phyloP scores from a whole-genome alignment of 164 flowering plant genomes.

The Vitis riparia region DNA sequence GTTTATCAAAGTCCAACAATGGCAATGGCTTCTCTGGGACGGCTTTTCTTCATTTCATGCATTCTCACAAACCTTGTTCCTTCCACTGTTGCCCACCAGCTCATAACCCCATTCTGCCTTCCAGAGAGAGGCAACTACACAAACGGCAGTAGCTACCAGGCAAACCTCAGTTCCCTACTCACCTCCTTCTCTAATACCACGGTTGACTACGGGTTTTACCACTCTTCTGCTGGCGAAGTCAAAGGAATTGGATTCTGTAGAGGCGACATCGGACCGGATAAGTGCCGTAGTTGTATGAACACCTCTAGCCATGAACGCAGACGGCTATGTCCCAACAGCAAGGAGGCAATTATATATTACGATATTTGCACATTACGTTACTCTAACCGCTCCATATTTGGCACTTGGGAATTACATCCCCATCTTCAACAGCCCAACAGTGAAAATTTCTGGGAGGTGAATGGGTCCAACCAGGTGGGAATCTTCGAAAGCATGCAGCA shows the following conservation, averaged over 20 bases:
- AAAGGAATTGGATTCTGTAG: conserved; percentile 18
- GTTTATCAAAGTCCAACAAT: no score
- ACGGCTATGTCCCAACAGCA: conserved; percentile 5
- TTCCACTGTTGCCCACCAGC: no score
- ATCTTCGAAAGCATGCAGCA: no score
- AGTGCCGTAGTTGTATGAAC: conserved; percentile 13
- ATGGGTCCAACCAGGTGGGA: no score
- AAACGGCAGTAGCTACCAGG: background rate
- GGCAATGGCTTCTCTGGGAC: no score
- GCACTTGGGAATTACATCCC: no score
- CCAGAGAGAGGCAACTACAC: no score
- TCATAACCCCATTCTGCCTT: no score
- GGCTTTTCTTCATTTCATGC: no score
- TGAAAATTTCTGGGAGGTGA: no score
- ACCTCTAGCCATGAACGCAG: background rate
- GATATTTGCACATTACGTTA: conserved; percentile 17
- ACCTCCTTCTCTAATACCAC: background rate
- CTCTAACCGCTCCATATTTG: conserved; percentile 6
- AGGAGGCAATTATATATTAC: conserved; percentile 8
- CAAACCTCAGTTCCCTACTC: conserved; percentile 17
- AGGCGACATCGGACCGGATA: background rate
- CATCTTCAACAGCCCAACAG: no score
- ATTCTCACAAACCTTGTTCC: no score
- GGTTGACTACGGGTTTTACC: conserved; percentile 3
- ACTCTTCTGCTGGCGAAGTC: conserved; percentile 8